These are phyloP conservation scores for Botryosphaeria agaves DNA, from an alignment of 2,329 filamentous ascomycete genomes.

Conservation along the genomic window DNA sequence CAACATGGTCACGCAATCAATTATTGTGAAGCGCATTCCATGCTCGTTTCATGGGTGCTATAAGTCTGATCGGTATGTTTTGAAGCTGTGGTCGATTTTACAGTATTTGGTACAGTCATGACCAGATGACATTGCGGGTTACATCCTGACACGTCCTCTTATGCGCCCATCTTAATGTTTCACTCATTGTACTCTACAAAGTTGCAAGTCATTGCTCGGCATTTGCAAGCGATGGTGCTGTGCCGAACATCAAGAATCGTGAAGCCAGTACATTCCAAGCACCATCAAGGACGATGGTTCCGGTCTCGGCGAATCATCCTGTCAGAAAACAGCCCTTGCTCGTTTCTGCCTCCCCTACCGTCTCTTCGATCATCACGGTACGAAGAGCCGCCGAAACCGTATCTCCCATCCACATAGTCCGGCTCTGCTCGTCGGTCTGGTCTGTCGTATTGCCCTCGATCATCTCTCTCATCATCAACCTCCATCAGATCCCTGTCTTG, in stretches of 20 bases:
- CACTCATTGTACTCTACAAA: too few species aligned
- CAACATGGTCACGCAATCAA: too few species aligned
- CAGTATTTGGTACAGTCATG: too few species aligned
- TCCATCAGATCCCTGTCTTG: conserved; percentile 24
- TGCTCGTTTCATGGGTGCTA: too few species aligned
- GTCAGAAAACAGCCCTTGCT: conserved; percentile 13
- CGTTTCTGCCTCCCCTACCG: conserved; percentile 9
- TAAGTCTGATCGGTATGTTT: too few species aligned
- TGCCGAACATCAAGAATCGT: background rate
- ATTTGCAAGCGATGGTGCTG: background rate
- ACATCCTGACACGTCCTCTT: too few species aligned
- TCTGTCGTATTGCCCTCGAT: conserved; percentile 6
- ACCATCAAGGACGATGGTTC: background rate
- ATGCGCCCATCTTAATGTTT: too few species aligned
- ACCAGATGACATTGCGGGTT: too few species aligned
- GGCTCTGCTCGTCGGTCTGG: conserved; percentile 12
- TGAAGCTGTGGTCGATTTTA: too few species aligned
- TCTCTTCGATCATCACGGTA: conserved; percentile 7
- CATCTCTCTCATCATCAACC: conserved; percentile 17
- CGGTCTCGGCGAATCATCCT: conserved; percentile 5
- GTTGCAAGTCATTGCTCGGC: background rate
- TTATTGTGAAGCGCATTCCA: too few species aligned
- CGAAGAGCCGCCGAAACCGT: conserved; percentile 18
- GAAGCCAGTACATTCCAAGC: background rate
- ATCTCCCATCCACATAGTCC: conserved; percentile 25